Evolutionary conservation across 768 basidiomycete species (phyloP), one percentile per base, ranked within the genome.

Genomic region (Crassisporium funariophilum): DNA sequence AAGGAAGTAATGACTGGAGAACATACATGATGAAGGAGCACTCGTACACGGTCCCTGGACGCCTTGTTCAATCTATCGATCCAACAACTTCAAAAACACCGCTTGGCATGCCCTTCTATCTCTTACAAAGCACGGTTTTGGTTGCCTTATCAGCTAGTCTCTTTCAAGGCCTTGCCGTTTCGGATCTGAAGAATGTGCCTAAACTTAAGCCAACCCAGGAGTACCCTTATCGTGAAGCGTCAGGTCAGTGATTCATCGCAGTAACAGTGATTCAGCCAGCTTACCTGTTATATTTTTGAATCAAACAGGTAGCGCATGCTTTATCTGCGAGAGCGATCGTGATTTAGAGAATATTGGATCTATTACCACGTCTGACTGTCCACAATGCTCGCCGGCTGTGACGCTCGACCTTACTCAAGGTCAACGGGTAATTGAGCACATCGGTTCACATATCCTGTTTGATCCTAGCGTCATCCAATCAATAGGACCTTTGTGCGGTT

Each of bases 351-450:
- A 49, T 17, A 24, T 55, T 19, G 38, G 39, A 5, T 21, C 17
- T 13, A 19, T 24, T 22, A 25, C n/a, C 4, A 38, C 38, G n/a
- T 39, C 40, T 10, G 46, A 40, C 17, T 57, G 57, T 31, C 42
- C 44, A 11, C 33, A n/a, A 21, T 53, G 52, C 37, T 19, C 22
- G 24, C 41, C 52, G 10, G 9, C 46, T 10, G n/a, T 51, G 13
- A 6, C 33, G 11, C 44, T 54, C 13, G 38, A 53, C 21, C 21
- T 47, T 20, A 10, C 43, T 3, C 45, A 52, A 25, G 49, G 37
- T 15, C 60, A 52, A 23, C 41, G 43, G 3, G 44, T 63, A 1
- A 43, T 68, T 4, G 52, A 59, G 15, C 64, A 67, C 41, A 58
- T 56, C 4, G 61, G 52, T 4, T 40, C 53, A 0, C 64, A 66